Base-by-base conservation (phyloP, 2,329 filamentous ascomycete species). In the Phoma herbarum region DNA sequence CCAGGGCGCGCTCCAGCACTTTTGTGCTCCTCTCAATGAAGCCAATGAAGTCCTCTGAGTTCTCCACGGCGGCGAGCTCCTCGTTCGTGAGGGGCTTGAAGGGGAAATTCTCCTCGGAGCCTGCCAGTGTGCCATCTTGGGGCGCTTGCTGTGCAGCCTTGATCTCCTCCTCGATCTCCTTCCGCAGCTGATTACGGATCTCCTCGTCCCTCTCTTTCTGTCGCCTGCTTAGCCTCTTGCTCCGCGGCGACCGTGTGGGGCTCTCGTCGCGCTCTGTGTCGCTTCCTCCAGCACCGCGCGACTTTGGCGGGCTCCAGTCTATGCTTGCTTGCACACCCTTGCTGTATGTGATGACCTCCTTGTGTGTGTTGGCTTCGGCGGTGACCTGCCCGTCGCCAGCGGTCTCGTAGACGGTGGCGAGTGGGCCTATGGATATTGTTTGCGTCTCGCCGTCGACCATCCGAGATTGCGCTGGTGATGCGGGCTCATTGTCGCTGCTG, bases 1-100 rank as follows among this genome's bases (percentile, higher is more conserved):
- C 95, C 64, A 99, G 81, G 5, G 95, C 94, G 71, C 95, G 88
- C 80, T 99, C 95, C 68, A 99, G 94, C 47, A 99, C 93, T 78
- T 98, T 99, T 56, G 92, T 96, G 22, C 94, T 97, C 68, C 92
- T 87, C 71, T 99, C 95, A 28, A 99, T 88, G 73, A 99, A 99
- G 68, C 96, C 92, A 60, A 95, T 84, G 74, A 99, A 99, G 49
- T 98, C 95, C 28, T 94, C 88, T 0, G 94, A 97, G 53, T 90
- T 90, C 23, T 92, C 95, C 25, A 98, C 93, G 6, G 94, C 95
- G 65, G 90, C 88, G 37, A 97, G 82, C 76, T 99, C 96, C 69
- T 98, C 95, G 16, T 85, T 82, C 2, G 88, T 93, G 47, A 99
- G 84, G 29, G 89, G 88, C 70, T 94, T 87, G 47, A 90, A 87